A percentile compares a stretch with the other conserved stretches of the same genome.
Evolutionary conservation across 805 yeast genomes (phyloP).

Genomic region (Metschnikowia similis): DNA sequence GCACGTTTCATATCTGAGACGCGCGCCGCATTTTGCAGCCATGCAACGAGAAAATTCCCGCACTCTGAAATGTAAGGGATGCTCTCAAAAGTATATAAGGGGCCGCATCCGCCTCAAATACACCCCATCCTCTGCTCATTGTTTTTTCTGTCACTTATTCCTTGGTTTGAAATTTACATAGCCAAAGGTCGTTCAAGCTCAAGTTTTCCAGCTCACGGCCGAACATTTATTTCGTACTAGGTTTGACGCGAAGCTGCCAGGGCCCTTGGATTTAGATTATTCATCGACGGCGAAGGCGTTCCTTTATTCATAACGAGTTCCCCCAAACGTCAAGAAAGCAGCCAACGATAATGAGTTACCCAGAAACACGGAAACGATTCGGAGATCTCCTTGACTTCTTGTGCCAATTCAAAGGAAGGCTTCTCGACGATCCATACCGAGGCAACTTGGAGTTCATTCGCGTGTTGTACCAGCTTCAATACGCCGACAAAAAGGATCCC

Average conservation of each 20-base stretch:
- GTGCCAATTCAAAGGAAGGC: conserved; percentile 5
- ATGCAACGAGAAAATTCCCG: not conserved
- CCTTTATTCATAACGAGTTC: too few relatives aligned
- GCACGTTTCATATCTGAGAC: conserved; percentile 5
- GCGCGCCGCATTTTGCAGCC: conserved; percentile 12
- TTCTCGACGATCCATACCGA: conserved; percentile 12
- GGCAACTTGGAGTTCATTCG: conserved; percentile 10
- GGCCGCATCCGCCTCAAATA: not conserved
- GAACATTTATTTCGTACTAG: too few relatives aligned
- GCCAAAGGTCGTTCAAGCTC: too few relatives aligned
- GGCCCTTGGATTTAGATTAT: too few relatives aligned
- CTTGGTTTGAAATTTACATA: too few relatives aligned
- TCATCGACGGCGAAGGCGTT: too few relatives aligned
- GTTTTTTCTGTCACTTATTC: too few relatives aligned
- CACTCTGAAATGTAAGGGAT: not conserved
- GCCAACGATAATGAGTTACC: conserved; percentile 5
- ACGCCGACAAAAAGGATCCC: not conserved
- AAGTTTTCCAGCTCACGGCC: too few relatives aligned
- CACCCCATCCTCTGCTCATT: not conserved
- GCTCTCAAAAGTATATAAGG: not conserved
- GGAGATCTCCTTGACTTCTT: conserved; percentile 10
- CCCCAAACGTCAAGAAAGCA: too few relatives aligned
- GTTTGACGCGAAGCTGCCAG: too few relatives aligned
- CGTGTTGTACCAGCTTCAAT: conserved; percentile 1
- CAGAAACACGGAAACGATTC: conserved; percentile 3